phyloP scores from a whole-genome alignment of 441 rosid species.

The Corymbia calophylla region DNA sequence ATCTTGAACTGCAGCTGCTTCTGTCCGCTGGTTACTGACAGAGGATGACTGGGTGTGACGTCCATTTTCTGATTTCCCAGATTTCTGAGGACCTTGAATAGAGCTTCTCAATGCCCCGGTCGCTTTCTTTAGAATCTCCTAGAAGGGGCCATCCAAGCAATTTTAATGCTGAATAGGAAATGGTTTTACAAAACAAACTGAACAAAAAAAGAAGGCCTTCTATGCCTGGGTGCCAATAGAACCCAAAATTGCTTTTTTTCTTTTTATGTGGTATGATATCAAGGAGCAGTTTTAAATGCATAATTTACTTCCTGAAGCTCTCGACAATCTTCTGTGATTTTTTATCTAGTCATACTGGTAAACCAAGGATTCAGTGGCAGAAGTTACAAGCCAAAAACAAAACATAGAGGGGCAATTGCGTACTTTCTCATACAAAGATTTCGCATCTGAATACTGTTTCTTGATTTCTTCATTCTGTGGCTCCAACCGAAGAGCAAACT shows the following conservation, averaged over 20 bases:
- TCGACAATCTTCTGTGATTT: neutral
- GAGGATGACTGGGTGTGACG: constrained; percentile 25
- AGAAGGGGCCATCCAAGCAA: neutral
- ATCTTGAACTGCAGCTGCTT: constrained; percentile 30
- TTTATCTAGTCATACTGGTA: neutral
- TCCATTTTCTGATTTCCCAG: constrained; percentile 28
- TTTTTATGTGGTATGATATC: neutral
- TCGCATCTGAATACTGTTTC: constrained; percentile 69
- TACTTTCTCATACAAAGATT: constrained; percentile 70
- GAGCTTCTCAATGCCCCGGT: constrained; percentile 47
- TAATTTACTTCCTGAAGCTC: neutral
- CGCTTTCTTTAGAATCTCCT: constrained; percentile 64
- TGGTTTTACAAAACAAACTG: neutral
- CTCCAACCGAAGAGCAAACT: constrained; percentile 78
- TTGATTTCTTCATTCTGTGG: constrained; percentile 79
- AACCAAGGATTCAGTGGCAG: neutral
- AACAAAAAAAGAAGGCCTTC: neutral
- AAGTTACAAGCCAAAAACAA: neutral
- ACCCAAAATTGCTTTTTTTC: neutral
- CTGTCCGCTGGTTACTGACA: constrained; percentile 16
- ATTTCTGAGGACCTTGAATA: constrained; percentile 29
- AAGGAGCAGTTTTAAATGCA: neutral
- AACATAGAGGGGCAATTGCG: neutral
- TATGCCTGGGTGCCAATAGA: neutral
- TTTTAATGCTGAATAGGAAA: neutral